A percentile compares a stretch with the other conserved stretches of the same genome.
These are phyloP conservation scores for Linum trigynum DNA, from an alignment of 345 rosid species.

Conservation along the genomic window DNA sequence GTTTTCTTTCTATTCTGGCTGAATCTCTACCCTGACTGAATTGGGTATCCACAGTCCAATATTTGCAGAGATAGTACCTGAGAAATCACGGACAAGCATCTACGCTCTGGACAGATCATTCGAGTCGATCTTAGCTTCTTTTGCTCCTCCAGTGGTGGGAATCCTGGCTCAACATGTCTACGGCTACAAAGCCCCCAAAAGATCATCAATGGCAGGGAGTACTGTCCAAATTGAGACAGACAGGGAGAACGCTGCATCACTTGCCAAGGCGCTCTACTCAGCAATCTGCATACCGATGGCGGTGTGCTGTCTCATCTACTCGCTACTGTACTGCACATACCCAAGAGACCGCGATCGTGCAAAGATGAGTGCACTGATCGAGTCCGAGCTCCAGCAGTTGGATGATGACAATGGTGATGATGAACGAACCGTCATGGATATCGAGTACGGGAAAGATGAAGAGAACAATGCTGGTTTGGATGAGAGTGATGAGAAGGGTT, in stretches of 20 bases:
- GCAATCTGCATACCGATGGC: slow-evolving; percentile 76
- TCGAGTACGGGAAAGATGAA: slow-evolving; percentile 24
- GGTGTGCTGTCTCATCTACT: slow-evolving; percentile 64
- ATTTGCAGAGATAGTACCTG: slow-evolving; percentile 88
- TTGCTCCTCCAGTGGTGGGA: slow-evolving; percentile 85
- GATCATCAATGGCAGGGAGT: slow-evolving; percentile 17
- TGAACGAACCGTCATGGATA: slow-evolving; percentile 29
- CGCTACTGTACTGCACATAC: slow-evolving; percentile 62
- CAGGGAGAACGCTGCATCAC: slow-evolving; percentile 62
- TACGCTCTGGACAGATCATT: slow-evolving; percentile 75
- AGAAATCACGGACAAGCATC: slow-evolving; percentile 67
- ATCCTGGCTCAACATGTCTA: slow-evolving; percentile 70
- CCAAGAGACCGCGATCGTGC: slow-evolving; percentile 75
- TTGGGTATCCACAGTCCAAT: slow-evolving; percentile 70
- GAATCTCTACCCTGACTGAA: no score
- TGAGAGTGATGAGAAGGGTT: slow-evolving; percentile 29
- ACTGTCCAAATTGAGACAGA: slow-evolving; percentile 47
- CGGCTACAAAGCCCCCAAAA: slow-evolving; percentile 58
- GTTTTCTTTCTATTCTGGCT: neutral
- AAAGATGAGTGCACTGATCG: slow-evolving; percentile 64
- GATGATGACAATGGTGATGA: slow-evolving; percentile 5
- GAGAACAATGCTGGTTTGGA: slow-evolving; percentile 18
- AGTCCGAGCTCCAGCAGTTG: slow-evolving; percentile 59
- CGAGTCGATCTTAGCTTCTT: slow-evolving; percentile 69
- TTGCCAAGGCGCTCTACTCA: slow-evolving; percentile 71